Conservation (phyloP, 116 monocot genomes). For the Papilionanthe hybrid region DNA sequence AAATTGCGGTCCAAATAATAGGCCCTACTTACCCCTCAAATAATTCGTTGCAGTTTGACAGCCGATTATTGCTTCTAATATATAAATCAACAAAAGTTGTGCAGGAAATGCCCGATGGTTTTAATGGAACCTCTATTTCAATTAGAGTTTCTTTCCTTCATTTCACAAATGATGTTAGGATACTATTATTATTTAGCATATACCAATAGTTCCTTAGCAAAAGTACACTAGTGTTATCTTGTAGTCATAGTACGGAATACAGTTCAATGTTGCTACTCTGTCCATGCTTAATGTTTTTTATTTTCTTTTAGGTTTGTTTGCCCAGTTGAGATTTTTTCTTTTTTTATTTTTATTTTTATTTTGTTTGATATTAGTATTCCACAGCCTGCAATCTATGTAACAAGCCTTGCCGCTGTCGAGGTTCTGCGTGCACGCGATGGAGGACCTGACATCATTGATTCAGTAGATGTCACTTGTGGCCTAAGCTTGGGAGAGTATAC, state of each 20-base stretch:
- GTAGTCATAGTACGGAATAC: background rate
- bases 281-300: background rate
- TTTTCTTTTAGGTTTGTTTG: background rate
- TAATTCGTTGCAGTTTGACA: background rate
- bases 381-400: constrained; percentile 96
- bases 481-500: constrained; percentile 98
- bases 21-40: background rate
- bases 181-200: background rate
- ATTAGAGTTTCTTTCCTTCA: background rate
- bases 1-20: background rate
- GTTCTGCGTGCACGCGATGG: constrained; percentile 74
- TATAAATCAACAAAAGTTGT: background rate
- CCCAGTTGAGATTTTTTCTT: background rate
- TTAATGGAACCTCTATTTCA: background rate
- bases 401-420: constrained; percentile 92
- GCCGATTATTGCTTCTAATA: background rate
- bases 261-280: background rate
- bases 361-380: background rate
- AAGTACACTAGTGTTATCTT: background rate
- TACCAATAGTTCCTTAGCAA: background rate
- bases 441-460: constrained; percentile 77
- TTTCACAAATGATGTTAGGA: background rate
- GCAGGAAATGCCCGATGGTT: background rate
- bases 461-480: constrained; percentile 95
- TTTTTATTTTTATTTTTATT: no score